Percentiles rank a stretch among this genome's conserved stretches.
phyloP scores from a whole-genome alignment of 1,284 basidiomycete species.

The Leucocoprinus gongylophorus region DNA sequence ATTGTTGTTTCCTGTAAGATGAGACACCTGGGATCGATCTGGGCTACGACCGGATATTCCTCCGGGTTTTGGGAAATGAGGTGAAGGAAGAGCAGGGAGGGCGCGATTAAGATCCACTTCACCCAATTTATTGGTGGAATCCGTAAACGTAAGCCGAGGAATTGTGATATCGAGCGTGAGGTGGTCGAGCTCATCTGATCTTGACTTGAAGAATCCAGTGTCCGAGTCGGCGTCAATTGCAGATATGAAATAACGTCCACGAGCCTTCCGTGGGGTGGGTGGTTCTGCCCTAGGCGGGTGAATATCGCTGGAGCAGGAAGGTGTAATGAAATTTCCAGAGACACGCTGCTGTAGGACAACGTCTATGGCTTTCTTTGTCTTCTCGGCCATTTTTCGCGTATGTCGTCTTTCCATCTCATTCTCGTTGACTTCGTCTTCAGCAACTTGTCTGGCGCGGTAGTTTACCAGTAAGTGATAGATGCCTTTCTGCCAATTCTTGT shows the following conservation, averaged over 20 bases:
- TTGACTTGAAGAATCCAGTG: background rate
- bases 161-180: conserved; percentile 4
- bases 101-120: conserved; percentile 18
- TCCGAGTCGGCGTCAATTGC: background rate
- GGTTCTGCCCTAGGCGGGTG: conserved; percentile 47
- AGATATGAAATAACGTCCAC: conserved; percentile 20
- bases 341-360: conserved; percentile 56
- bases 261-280: conserved; percentile 53
- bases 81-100: conserved; percentile 35
- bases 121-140: background rate
- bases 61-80: conserved; percentile 43
- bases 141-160: background rate
- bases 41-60: conserved; percentile 42
- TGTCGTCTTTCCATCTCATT: conserved; percentile 28
- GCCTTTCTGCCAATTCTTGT: conserved; percentile 87
- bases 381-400: conserved; percentile 22
- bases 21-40: conserved; percentile 43
- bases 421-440: conserved; percentile 31
- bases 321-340: conserved; percentile 31
- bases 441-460: conserved; percentile 44
- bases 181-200: conserved; percentile 2
- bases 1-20: background rate
- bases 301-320: conserved; percentile 2
- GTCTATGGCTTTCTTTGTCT: conserved; percentile 29
- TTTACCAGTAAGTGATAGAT: conserved; percentile 82